Percentiles rank a stretch among this genome's conserved stretches.
Conservation (phyloP, 2,329 filamentous ascomycete genomes). For the Xylariaceae sp. region DNA sequence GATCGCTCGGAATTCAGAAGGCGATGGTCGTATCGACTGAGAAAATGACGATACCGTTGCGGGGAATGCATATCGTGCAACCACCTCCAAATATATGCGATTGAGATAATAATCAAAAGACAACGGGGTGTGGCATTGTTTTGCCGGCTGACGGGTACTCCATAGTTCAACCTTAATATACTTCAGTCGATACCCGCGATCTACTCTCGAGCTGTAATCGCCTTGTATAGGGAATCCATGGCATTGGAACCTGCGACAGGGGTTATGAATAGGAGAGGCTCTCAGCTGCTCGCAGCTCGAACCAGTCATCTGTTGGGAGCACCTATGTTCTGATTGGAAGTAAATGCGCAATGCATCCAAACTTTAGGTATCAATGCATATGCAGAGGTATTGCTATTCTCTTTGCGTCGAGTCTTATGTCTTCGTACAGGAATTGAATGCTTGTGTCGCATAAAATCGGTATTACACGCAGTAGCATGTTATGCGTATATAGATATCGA, state of each 20-base stretch:
- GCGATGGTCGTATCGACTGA: not conserved
- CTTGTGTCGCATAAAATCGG: not conserved
- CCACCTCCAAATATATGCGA: constrained; percentile 1
- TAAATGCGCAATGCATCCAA: not conserved
- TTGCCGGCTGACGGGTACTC: not conserved
- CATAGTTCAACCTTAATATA: not conserved
- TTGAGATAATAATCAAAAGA: not conserved
- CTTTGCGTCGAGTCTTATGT: not conserved
- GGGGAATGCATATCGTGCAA: constrained; percentile 3
- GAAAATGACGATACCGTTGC: constrained; percentile 2
- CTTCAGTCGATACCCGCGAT: not conserved
- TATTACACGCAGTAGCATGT: constrained; percentile 1
- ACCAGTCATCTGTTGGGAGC: not conserved
- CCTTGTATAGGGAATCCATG: not conserved
- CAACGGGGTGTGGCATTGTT: not conserved
- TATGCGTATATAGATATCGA: not conserved
- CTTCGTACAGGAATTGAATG: not conserved
- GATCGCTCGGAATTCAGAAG: not conserved
- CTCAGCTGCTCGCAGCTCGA: not conserved
- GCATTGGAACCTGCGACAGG: not conserved
- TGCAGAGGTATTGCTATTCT: not conserved
- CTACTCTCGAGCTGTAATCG: not conserved
- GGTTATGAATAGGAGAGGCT: not conserved
- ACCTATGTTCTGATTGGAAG: not conserved
- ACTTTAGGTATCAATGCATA: constrained; percentile 2